Percentiles rank a stretch among this genome's conserved stretches.
These are phyloP conservation scores for Stephania yunnanensis DNA, from an alignment of 164 flowering plant genomes.

Conservation along the genomic window DNA sequence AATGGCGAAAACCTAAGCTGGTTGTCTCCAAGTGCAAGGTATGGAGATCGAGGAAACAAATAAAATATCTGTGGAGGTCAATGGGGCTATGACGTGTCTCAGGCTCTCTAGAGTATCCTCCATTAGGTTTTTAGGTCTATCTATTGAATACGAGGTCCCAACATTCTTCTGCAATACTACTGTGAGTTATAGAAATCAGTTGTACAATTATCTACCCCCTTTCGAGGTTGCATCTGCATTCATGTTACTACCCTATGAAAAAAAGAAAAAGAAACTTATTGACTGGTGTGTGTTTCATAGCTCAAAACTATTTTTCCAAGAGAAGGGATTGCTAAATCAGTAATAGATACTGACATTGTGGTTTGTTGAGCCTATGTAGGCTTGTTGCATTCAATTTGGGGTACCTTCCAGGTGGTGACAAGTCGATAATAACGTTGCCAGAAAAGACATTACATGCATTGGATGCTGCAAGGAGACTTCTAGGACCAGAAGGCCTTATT, in stretches of 20 bases:
- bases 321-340: neutral
- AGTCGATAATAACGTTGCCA: slow-evolving; percentile 54
- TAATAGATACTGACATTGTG: neutral
- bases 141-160: too few relatives aligned
- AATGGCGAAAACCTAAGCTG: neutral
- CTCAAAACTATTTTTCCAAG: neutral
- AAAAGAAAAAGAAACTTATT: neutral
- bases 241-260: neutral
- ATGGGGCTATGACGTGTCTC: too few relatives aligned
- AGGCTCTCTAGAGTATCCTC: too few relatives aligned
- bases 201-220: too few relatives aligned
- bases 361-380: slow-evolving; percentile 31
- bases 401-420: slow-evolving; percentile 94
- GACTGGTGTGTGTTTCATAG: neutral
- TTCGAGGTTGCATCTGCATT: neutral
- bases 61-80: too few relatives aligned
- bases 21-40: too few relatives aligned
- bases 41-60: too few relatives aligned
- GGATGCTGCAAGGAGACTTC: slow-evolving; percentile 51
- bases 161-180: too few relatives aligned
- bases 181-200: too few relatives aligned
- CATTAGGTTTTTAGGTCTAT: too few relatives aligned
- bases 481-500: slow-evolving; percentile 72
- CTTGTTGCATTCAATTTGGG: slow-evolving; percentile 95
- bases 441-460: slow-evolving; percentile 63